These are phyloP conservation scores for Alternaria incomplexa DNA, from an alignment of 2,329 filamentous ascomycete species.

Conservation along the genomic window DNA sequence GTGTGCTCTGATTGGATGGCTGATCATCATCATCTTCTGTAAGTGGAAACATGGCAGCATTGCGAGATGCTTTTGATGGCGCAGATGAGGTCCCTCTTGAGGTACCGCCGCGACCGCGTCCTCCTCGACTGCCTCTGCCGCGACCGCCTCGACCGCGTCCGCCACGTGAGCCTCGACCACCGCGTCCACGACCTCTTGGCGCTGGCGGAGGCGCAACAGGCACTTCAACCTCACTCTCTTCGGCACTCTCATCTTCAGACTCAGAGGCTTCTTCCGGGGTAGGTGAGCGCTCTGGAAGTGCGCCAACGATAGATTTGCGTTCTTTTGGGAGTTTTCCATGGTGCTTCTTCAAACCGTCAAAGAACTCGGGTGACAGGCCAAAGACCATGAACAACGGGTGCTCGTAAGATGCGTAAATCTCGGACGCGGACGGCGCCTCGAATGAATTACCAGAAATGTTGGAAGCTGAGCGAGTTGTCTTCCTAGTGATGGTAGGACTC, in stretches of 20 bases:
- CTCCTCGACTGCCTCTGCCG: constrained; percentile 37
- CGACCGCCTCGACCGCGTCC: constrained; percentile 36
- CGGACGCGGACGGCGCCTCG: constrained; percentile 31
- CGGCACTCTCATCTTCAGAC: constrained; percentile 24
- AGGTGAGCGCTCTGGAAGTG: constrained; percentile 18
- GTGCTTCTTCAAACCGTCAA: constrained; percentile 37
- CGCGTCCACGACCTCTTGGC: constrained; percentile 33
- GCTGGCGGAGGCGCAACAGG: constrained; percentile 25
- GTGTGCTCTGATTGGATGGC: constrained; percentile 43
- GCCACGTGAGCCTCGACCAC: constrained; percentile 37
- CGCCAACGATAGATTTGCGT: constrained; percentile 22
- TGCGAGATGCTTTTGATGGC: constrained; percentile 41
- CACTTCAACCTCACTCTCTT: constrained; percentile 34
- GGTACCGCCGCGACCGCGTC: constrained; percentile 31
- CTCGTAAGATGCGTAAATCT: constrained; percentile 42
- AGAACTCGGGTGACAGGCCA: constrained; percentile 42
- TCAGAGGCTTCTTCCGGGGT: constrained; percentile 26
- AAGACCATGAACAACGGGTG: constrained; percentile 43
- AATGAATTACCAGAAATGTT: constrained; percentile 43
- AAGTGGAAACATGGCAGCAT: constrained; percentile 41
- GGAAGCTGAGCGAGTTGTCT: constrained; percentile 46
- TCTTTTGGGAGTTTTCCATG: constrained; percentile 35
- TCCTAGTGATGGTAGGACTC: constrained; percentile 37
- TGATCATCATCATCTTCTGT: constrained; percentile 45
- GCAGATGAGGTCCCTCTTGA: constrained; percentile 32